A percentile compares a stretch with the other conserved stretches of the same genome.
Evolutionary conservation across 768 basidiomycete genomes (phyloP).

Genomic region (Clavaria fumosa): DNA sequence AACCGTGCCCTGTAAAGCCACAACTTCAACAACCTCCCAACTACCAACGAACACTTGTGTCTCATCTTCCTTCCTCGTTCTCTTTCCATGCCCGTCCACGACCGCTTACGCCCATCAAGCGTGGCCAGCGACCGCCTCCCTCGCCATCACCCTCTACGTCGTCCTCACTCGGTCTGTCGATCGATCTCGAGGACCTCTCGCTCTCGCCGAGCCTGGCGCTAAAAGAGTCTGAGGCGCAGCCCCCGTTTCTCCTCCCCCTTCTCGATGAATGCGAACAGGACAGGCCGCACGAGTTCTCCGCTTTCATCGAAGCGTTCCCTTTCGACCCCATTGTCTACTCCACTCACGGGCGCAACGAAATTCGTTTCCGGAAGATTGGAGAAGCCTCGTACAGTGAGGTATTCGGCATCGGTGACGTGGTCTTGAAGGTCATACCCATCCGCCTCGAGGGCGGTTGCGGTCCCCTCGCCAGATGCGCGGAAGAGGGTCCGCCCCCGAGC

Average conservation of each 20-base stretch:
- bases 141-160: constrained; percentile 44
- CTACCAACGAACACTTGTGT: constrained; percentile 12
- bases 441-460: constrained; percentile 29
- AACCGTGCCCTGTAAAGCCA: too few relatives aligned
- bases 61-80: constrained; percentile 20
- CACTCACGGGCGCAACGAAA: not conserved
- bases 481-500: constrained; percentile 52
- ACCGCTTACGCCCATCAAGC: constrained; percentile 53
- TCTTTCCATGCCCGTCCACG: too few relatives aligned
- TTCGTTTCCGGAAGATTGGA: constrained; percentile 69
- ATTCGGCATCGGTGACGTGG: constrained; percentile 76
- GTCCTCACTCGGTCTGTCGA: constrained; percentile 25
- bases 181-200: constrained; percentile 5
- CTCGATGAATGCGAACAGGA: constrained; percentile 60
- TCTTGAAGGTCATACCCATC: constrained; percentile 81
- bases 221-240: constrained; percentile 22
- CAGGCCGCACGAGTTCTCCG: constrained; percentile 59
- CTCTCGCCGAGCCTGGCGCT: too few relatives aligned
- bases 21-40: constrained; percentile 5
- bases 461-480: constrained; percentile 13
- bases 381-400: constrained; percentile 97
- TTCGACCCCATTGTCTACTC: constrained; percentile 47
- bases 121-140: constrained; percentile 26
- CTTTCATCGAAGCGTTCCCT: constrained; percentile 71
- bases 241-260: constrained; percentile 44